Evolutionary conservation across 1,284 basidiomycete species (phyloP), one percentile per base, ranked within the genome.

Genomic region (Microbotryum violaceum): DNA sequence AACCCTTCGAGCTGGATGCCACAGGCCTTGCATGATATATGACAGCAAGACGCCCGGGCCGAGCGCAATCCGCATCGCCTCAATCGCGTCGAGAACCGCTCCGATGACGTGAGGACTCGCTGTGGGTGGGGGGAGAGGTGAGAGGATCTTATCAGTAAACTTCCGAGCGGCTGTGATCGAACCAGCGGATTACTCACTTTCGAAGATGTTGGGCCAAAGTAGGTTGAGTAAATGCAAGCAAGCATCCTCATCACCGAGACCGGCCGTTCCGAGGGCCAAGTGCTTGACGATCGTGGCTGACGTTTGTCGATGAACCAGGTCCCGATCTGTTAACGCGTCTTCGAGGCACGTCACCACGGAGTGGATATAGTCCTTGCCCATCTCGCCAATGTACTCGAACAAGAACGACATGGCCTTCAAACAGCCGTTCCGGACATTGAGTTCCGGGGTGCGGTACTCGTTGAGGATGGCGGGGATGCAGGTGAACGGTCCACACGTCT

Each of bases 361-460:
- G 77, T 97, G 91, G 73, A 89, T 88, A 75, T 98, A 99, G 79
- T 97, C 96, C 69, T 96, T 94, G 31, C 91, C 93, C 80, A 97
- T 94, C 48, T 97, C 96, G n/a, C 96, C 96, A 71, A 98, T 94
- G 74, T 99, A 98, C 80, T 98, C 96, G 74, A 98, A 98, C 63
- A 99, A 88, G 81, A 97, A 99, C 6, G 93, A 92, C 31, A 98
- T 82, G 1, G 96, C 93, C 76, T 99, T 99, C 66, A 99, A 81
- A 83, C 94, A 98, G 65, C 96, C 96, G n/a, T 94, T 98, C 58
- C 96, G 88, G 50, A 98, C 96, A 76, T 98, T 99, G 65, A 98
- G 82, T 75, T 99, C 96, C 1, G 78, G 78, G 2, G 94, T 98
- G 56, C 94, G 87, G 77, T 98, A 99, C 76, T 99, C 96, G 78